A percentile compares a stretch with the other conserved stretches of the same genome.
Conservation (phyloP, 2,329 filamentous ascomycete species). For the Xylariomycetidae sp. region DNA sequence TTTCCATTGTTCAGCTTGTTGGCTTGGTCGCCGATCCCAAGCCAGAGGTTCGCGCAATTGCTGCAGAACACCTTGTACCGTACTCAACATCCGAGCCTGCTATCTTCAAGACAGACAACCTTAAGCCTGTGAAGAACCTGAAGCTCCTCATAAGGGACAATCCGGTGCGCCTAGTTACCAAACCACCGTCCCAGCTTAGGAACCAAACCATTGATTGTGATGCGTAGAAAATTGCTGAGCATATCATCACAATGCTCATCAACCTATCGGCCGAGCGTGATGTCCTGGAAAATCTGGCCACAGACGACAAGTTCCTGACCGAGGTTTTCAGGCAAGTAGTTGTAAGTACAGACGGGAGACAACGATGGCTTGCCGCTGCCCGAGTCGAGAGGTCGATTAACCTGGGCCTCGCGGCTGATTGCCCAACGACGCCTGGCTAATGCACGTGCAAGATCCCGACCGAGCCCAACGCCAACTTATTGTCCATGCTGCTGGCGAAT, state of each 20-base stretch:
- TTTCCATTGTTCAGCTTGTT: constrained; percentile 72
- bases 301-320: constrained; percentile 77
- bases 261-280: constrained; percentile 76
- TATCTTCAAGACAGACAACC: constrained; percentile 76
- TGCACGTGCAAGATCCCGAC: constrained; percentile 49
- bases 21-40: constrained; percentile 91
- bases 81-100: constrained; percentile 67
- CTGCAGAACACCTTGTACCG: constrained; percentile 79
- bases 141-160: constrained; percentile 85
- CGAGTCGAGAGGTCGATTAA: background rate
- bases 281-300: constrained; percentile 64
- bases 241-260: constrained; percentile 84
- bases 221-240: constrained; percentile 75
- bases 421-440: constrained; percentile 10
- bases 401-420: background rate
- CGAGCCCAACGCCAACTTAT: constrained; percentile 76
- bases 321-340: constrained; percentile 67
- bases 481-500: constrained; percentile 91
- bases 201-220: background rate
- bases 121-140: constrained; percentile 77
- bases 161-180: constrained; percentile 62
- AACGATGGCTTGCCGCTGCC: background rate
- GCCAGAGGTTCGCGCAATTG: constrained; percentile 80
- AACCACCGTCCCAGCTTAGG: too few relatives aligned
- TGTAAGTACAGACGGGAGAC: constrained; percentile 48